Evolutionary conservation across 371 early-diverging fungal genomes (phyloP), one percentile per base, ranked within the genome.

Genomic region (Mortierella sp.): DNA sequence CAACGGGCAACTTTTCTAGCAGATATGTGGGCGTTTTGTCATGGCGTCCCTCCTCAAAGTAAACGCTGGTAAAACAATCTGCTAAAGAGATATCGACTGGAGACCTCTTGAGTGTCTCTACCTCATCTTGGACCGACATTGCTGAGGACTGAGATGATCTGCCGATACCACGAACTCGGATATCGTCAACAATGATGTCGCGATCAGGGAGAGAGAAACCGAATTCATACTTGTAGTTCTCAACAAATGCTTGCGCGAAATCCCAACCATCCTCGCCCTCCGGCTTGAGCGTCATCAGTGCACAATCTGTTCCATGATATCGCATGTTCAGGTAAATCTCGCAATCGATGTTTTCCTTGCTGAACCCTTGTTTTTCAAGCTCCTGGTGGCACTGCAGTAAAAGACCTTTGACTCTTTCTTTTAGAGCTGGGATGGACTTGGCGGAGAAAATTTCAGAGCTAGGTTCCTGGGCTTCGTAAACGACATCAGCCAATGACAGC

Each of bases 251-350:
- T 0, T 59, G 53, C 47, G 84, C 84, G 74, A 92, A 93, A 72
- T 90, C 87, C 93, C 93, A 92, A 21, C 75, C 69, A 33, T 83
- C 80, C n/a, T 84, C 83, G 3, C 58, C 74, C 13, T 72, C 58
- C 0, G 94, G 91, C 74, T 95, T 88, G 15, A 92, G 86, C 0
- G 96, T 96, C 98, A 98, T 98, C 52, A 98, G 75, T 0, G 96
- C 91, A n/a, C 94, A 94, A 78, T 97, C 97, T 1, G 99, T 97
- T 15, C 98, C 97, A 22, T 96, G 90, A 82, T 96, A 98, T 22
- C 98, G 93, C 68, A 98, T 76, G 83, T 97, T 97, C 41, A 97
- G 86, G 78, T 93, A 97, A 16, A 92, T 83, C 68, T 96, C 91
- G 15, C 83, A 73, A 0, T 74, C 69, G 36, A 96, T 92, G 13